Evolutionary conservation across 129 eudicot species (phyloP), one percentile per base, ranked within the genome.

Genomic region (Saussurea involucrata): DNA sequence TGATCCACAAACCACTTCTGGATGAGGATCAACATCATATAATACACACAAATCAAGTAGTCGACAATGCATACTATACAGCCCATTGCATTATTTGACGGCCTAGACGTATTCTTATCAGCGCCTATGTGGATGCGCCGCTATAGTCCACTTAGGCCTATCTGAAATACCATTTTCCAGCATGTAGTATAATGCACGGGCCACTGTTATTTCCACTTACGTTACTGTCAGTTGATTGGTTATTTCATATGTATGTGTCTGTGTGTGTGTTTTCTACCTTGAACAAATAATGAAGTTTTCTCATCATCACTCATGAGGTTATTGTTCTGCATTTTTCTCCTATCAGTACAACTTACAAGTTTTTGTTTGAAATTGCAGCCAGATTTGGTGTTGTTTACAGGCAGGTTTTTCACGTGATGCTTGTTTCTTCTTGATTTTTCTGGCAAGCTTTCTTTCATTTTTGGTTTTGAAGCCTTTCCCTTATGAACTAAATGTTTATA

Each of bases 351-450:
- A 27, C 17, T 36, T 73, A 37, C 8, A 57, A 36, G 40, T 36
- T 73, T 69, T 67, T 72, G 63, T 68, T 70, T 77, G 76, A 55
- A 71, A 79, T 83, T 90, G 95, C 98, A 93, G 98, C 98, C 98
- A 73, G 98, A 93, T 87, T 72, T 93, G 86, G 98, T 93, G 80
- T 85, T 93, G 65, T 93, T 90, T 78, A 93, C 98, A 89, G 98
- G 98, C 88, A 91, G 80, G 96, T 89, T 83, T 61, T 11, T 58
- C 25, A 13, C 33, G 66, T 69, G 34, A 44, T 63, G 31, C 24
- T 76, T 81, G 77, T 63, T 76, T 76, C 65, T 74, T 74, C 74
- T 77, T 72, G 74, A 60, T 70, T 44, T 68, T 36, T 66, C 77
- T 73, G 77, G 72, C 81, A 81, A 75, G 80, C 63, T 77, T 42